A percentile compares a stretch with the other conserved stretches of the same genome.
Evolutionary conservation across 208 protist genomes (phyloP).

Genomic region (Crithidia mellificae): DNA sequence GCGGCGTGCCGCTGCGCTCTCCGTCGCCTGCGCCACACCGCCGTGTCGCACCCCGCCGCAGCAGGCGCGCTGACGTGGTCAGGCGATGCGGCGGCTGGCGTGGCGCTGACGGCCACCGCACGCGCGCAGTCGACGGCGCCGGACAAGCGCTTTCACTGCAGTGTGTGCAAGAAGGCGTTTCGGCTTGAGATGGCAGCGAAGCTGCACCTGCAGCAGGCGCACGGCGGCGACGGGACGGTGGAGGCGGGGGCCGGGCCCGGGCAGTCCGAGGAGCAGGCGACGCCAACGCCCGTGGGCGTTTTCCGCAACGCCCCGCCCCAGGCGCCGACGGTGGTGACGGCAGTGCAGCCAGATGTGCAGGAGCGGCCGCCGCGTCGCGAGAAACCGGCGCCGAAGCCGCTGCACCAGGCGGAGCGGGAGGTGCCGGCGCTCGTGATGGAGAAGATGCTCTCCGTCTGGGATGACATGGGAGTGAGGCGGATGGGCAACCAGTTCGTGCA

Average conservation of each 20-base stretch:
- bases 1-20: conserved; percentile 13
- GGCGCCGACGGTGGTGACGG: conserved; percentile 22
- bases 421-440: conserved; percentile 64
- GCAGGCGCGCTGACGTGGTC: not conserved
- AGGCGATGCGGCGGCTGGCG: not conserved
- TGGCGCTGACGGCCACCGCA: conserved; percentile 13
- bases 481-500: conserved; percentile 80
- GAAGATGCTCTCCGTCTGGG: conserved; percentile 80
- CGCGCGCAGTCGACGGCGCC: conserved; percentile 41
- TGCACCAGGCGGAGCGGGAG: conserved; percentile 73
- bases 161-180: conserved; percentile 86
- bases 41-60: not conserved
- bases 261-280: conserved; percentile 15
- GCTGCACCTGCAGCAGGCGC: conserved; percentile 84
- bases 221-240: conserved; percentile 69
- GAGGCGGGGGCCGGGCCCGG: conserved; percentile 66
- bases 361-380: conserved; percentile 47
- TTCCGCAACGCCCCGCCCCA: conserved; percentile 35
- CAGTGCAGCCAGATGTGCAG: conserved; percentile 24
- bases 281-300: conserved; percentile 16
- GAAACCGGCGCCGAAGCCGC: conserved; percentile 77
- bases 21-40: conserved; percentile 26
- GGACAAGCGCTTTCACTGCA: conserved; percentile 88
- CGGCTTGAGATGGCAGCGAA: conserved; percentile 88
- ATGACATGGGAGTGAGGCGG: conserved; percentile 68